phyloP scores from a whole-genome alignment of 495 filamentous ascomycete species.

The Neurospora sp. region DNA sequence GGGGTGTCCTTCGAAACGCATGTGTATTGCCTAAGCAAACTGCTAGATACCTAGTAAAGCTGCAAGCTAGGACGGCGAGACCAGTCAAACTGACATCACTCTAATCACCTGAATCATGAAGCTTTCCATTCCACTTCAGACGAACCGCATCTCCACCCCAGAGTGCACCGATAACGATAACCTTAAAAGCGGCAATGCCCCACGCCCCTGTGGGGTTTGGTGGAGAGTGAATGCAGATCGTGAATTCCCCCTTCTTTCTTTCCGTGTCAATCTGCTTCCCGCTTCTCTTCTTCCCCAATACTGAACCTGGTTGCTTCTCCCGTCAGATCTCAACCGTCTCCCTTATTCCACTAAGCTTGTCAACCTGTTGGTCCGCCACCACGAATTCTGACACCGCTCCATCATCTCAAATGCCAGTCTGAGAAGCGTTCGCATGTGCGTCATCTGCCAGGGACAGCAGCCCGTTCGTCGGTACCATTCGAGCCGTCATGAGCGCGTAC shows the following conservation, averaged over 20 bases:
- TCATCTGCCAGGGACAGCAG: too few relatives aligned
- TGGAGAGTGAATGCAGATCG: not conserved
- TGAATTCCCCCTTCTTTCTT: not conserved
- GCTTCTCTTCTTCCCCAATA: not conserved
- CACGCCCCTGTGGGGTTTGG: not conserved
- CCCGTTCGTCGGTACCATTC: not conserved
- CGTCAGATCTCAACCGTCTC: not conserved
- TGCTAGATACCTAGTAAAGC: not conserved
- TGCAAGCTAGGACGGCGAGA: not conserved
- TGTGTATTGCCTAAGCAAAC: not conserved
- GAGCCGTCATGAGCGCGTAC: not conserved
- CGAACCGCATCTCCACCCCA: not conserved
- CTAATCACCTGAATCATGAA: not conserved
- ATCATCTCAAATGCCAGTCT: not conserved
- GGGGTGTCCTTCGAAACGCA: not conserved
- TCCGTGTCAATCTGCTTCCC: not conserved
- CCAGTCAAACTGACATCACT: not conserved
- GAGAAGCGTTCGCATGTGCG: too few relatives aligned
- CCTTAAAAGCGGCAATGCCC: not conserved
- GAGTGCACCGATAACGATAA: not conserved
- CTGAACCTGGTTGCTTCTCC: not conserved
- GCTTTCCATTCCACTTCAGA: not conserved
- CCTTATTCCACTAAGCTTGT: too few relatives aligned
- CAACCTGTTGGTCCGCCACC: not conserved
- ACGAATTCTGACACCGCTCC: too few relatives aligned